These are phyloP conservation scores for Ganoderma sp. DNA, from an alignment of 1,284 basidiomycete genomes.

Conservation along the genomic window DNA sequence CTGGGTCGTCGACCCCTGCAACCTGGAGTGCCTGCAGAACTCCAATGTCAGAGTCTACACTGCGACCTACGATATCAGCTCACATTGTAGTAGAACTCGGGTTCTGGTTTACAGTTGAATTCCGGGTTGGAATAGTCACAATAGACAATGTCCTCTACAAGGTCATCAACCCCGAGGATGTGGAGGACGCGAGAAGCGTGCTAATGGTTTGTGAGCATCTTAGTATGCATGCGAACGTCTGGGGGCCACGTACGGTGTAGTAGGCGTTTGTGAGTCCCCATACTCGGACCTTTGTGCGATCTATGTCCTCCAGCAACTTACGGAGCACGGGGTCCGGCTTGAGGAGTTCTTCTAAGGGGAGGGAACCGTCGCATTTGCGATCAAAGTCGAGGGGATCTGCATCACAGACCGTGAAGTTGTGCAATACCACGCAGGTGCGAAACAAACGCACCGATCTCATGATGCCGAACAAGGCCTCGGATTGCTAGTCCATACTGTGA, in stretches of 20 bases:
- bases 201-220: slow-evolving; percentile 43
- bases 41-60: not conserved
- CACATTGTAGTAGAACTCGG: slow-evolving; percentile 70
- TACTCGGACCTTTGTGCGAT: slow-evolving; percentile 77
- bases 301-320: slow-evolving; percentile 78
- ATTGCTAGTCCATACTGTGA: slow-evolving; percentile 85
- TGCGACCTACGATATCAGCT: slow-evolving; percentile 4
- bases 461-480: slow-evolving; percentile 80
- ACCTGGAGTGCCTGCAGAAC: slow-evolving; percentile 62
- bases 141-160: slow-evolving; percentile 80
- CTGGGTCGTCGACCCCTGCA: slow-evolving; percentile 64
- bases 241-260: slow-evolving; percentile 56
- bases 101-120: slow-evolving; percentile 86
- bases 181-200: slow-evolving; percentile 83
- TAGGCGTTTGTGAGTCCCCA: slow-evolving; percentile 88
- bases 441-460: slow-evolving; percentile 64
- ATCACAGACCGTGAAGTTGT: not conserved
- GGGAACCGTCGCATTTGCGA: slow-evolving; percentile 79
- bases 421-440: not conserved
- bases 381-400: slow-evolving; percentile 89
- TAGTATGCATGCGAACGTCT: not conserved
- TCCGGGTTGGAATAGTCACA: slow-evolving; percentile 78
- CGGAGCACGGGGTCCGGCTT: slow-evolving; percentile 67
- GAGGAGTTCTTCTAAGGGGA: slow-evolving; percentile 85
- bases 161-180: slow-evolving; percentile 76